Percentiles rank a stretch among this genome's conserved stretches.
Conservation (phyloP, 2,329 filamentous ascomycete genomes). For the Mycocentrospora acerina region DNA sequence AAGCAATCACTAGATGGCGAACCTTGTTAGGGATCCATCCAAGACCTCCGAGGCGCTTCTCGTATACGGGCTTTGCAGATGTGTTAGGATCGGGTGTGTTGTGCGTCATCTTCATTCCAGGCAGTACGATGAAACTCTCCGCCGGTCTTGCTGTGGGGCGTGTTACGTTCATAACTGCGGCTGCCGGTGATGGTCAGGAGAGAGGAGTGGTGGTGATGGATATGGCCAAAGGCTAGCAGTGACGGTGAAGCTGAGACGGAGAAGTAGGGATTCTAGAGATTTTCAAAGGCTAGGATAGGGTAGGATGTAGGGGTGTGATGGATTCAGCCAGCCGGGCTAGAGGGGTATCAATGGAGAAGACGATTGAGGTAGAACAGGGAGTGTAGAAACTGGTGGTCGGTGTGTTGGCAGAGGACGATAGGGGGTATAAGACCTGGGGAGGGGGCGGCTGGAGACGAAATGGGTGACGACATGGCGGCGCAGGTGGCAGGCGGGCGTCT, state of each 20-base stretch:
- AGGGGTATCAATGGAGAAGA: too few species aligned
- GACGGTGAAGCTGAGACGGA: slow-evolving; percentile 13
- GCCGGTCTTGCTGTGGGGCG: slow-evolving; percentile 25
- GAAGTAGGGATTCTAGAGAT: background rate
- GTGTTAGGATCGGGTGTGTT: slow-evolving; percentile 31
- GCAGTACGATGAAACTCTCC: slow-evolving; percentile 40
- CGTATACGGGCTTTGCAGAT: slow-evolving; percentile 18
- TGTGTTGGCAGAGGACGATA: slow-evolving; percentile 1
- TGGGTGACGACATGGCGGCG: too few species aligned
- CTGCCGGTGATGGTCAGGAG: slow-evolving; percentile 14
- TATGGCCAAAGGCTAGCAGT: slow-evolving; percentile 16
- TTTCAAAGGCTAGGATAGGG: too few species aligned
- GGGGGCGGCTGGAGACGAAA: background rate
- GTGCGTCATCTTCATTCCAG: slow-evolving; percentile 41
- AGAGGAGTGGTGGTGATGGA: slow-evolving; percentile 9
- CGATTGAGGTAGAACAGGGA: slow-evolving; percentile 1
- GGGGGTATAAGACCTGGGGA: background rate
- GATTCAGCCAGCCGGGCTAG: too few species aligned
- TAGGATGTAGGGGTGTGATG: too few species aligned
- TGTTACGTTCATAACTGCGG: slow-evolving; percentile 42
- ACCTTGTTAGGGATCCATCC: slow-evolving; percentile 48
- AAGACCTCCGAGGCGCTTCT: slow-evolving; percentile 43
- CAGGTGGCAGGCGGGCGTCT: too few species aligned
- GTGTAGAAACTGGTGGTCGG: slow-evolving; percentile 3
- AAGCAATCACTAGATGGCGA: slow-evolving; percentile 49